phyloP scores from a whole-genome alignment of 768 basidiomycete species.

The Boletus pseudopeckii region DNA sequence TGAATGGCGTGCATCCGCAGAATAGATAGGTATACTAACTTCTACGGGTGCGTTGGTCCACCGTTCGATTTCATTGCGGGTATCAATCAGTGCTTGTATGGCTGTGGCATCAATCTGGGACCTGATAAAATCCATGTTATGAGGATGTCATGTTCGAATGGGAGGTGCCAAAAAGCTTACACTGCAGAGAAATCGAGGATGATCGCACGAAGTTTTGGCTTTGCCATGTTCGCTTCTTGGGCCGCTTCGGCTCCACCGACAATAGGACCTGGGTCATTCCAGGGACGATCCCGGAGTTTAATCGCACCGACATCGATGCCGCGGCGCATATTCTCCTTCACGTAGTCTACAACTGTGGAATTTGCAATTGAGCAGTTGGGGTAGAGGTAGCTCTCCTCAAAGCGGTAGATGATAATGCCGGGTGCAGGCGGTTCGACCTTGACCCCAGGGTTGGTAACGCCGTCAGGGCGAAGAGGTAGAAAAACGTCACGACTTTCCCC shows the following conservation, averaged over 20 bases:
- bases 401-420: slow-evolving; percentile 87
- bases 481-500: slow-evolving; percentile 68
- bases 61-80: slow-evolving; percentile 80
- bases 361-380: slow-evolving; percentile 74
- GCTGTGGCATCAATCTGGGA: slow-evolving; percentile 91
- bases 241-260: slow-evolving; percentile 46
- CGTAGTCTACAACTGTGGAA: slow-evolving; percentile 72
- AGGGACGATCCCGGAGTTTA: slow-evolving; percentile 71
- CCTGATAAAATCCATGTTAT: slow-evolving; percentile 35
- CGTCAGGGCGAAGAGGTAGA: slow-evolving; percentile 64
- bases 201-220: slow-evolving; percentile 76
- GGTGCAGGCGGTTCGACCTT: slow-evolving; percentile 75
- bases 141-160: neutral
- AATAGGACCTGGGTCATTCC: slow-evolving; percentile 88
- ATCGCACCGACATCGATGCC: slow-evolving; percentile 71
- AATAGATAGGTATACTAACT: slow-evolving; percentile 35
- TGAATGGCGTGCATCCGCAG: neutral
- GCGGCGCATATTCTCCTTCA: slow-evolving; percentile 71
- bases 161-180: slow-evolving; percentile 32
- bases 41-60: slow-evolving; percentile 79
- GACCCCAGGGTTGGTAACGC: slow-evolving; percentile 64
- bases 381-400: slow-evolving; percentile 87
- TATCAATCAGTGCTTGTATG: slow-evolving; percentile 87
- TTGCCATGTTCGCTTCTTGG: slow-evolving; percentile 46
- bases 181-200: slow-evolving; percentile 89